A percentile compares a stretch with the other conserved stretches of the same genome.
These are phyloP conservation scores for Triadica sebifera DNA, from an alignment of 345 rosid genomes.

Conservation along the genomic window DNA sequence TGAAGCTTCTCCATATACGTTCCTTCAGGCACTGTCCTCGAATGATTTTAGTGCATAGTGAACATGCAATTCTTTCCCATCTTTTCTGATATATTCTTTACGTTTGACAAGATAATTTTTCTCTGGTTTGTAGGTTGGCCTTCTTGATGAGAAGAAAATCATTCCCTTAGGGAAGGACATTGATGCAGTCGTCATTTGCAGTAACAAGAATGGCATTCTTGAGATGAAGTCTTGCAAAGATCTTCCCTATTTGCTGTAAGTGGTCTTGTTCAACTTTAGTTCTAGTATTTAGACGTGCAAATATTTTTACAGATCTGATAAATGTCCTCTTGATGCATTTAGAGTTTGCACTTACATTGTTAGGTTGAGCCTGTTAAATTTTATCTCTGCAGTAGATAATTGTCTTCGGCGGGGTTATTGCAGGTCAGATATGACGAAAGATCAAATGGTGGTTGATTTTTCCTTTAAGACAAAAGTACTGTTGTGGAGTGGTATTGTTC, in stretches of 20 bases:
- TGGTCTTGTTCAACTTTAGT: slow-evolving; percentile 6
- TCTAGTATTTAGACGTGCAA: not conserved
- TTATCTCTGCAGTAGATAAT: not conserved
- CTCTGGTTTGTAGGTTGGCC: slow-evolving; percentile 56
- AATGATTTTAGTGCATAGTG: not conserved
- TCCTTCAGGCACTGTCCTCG: slow-evolving; percentile 63
- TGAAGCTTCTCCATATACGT: slow-evolving; percentile 69
- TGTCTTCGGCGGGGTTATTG: slow-evolving; percentile 21
- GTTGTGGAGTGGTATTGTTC: slow-evolving; percentile 57
- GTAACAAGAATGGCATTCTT: slow-evolving; percentile 56
- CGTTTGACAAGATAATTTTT: not conserved
- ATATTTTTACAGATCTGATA: not conserved
- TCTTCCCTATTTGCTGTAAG: slow-evolving; percentile 95
- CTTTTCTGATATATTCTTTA: not conserved
- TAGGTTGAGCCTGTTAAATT: not conserved
- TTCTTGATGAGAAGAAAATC: slow-evolving; percentile 90
- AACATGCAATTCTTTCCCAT: not conserved
- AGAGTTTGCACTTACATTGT: not conserved
- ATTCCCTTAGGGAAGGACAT: slow-evolving; percentile 72
- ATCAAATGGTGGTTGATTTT: slow-evolving; percentile 70
- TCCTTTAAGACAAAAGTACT: slow-evolving; percentile 51
- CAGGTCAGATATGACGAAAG: slow-evolving; percentile 80
- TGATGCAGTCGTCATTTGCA: slow-evolving; percentile 64
- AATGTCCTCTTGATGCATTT: not conserved
- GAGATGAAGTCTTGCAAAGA: slow-evolving; percentile 79